These are phyloP conservation scores for Calonectria multiphialidica DNA, from an alignment of 2,329 filamentous ascomycete genomes.

Conservation along the genomic window DNA sequence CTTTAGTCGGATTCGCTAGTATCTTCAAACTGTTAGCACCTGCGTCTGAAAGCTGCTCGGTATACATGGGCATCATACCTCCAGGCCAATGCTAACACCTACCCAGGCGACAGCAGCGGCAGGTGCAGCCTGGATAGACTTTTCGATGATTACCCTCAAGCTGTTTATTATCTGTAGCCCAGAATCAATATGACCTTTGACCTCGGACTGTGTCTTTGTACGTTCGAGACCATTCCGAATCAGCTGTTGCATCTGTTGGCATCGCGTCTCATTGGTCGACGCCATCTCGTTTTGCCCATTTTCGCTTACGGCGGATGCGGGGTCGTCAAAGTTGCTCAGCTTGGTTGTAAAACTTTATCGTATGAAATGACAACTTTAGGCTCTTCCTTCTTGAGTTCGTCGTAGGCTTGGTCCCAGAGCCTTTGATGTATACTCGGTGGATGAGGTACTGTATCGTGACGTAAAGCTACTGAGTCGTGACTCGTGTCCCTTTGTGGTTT, in stretches of 20 bases:
- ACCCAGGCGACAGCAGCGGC: slow-evolving; percentile 52
- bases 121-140: slow-evolving; percentile 43
- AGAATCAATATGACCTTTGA: slow-evolving; percentile 8
- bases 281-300: neutral
- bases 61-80: slow-evolving; percentile 40
- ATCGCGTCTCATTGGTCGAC: neutral
- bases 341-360: slow-evolving; percentile 31
- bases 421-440: neutral
- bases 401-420: slow-evolving; percentile 37
- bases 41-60: neutral
- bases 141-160: slow-evolving; percentile 17
- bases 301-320: neutral
- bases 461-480: too few relatives aligned
- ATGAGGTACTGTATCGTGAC: neutral
- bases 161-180: neutral
- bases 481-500: too few relatives aligned
- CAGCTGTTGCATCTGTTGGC: slow-evolving; percentile 17
- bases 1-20: slow-evolving; percentile 44
- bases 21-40: slow-evolving; percentile 39
- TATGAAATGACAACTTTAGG: slow-evolving; percentile 33
- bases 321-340: slow-evolving; percentile 10
- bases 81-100: slow-evolving; percentile 47
- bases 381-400: slow-evolving; percentile 29
- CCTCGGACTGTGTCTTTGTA: neutral
- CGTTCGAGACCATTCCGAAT: slow-evolving; percentile 13